Conservation (phyloP, 78 protist genomes). For the Dictyostelium capitatum region DNA sequence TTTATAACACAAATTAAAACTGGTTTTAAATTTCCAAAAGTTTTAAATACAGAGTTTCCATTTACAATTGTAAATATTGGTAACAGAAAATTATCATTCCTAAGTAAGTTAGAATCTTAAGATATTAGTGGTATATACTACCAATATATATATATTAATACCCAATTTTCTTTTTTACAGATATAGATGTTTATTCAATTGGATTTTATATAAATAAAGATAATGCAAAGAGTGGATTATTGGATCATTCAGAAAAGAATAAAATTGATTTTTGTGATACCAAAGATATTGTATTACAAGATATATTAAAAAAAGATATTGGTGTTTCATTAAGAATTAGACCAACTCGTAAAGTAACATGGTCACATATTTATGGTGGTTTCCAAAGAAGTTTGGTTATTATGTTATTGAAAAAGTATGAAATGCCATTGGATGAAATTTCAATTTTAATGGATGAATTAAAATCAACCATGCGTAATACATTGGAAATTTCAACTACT, state of each 20-base stretch:
- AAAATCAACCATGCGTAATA: background rate
- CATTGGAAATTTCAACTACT: slow-evolving; percentile 21
- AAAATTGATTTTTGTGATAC: background rate
- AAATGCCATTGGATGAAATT: slow-evolving; percentile 30
- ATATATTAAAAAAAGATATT: slow-evolving; percentile 14
- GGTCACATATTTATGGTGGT: slow-evolving; percentile 60
- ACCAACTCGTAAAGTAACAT: slow-evolving; percentile 53
- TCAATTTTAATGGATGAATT: slow-evolving; percentile 11
- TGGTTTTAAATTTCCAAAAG: slow-evolving; percentile 59
- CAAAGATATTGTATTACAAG: background rate
- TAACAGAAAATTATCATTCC: slow-evolving; percentile 7
- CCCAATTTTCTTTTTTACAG: too few species aligned
- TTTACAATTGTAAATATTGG: slow-evolving; percentile 40
- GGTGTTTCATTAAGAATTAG: slow-evolving; percentile 44
- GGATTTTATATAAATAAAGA: slow-evolving; percentile 53
- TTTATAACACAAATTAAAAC: slow-evolving; percentile 47
- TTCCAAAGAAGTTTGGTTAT: slow-evolving; percentile 19
- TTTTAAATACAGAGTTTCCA: slow-evolving; percentile 17
- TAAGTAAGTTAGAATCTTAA: slow-evolving; percentile 17
- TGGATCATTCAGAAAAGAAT: background rate
- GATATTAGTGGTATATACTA: background rate
- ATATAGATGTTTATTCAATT: slow-evolving; percentile 54
- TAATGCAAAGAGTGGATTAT: background rate
- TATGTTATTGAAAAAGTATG: slow-evolving; percentile 25
- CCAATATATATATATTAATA: background rate